Evolutionary conservation across 106 monocot genomes (phyloP), one percentile per base, ranked within the genome.

Genomic region (Posidonia australis): DNA sequence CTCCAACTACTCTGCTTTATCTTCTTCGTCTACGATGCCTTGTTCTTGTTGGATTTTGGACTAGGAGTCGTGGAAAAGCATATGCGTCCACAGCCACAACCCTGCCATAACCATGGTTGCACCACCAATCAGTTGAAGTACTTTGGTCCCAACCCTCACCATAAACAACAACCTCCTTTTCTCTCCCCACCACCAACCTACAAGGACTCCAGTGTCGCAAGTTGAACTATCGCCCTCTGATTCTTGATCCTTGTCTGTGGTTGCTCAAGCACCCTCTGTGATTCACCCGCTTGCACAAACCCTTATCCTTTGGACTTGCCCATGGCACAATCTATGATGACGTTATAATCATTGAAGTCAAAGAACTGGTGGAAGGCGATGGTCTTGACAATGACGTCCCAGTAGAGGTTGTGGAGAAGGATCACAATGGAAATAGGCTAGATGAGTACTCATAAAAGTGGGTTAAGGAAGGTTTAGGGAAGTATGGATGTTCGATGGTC

Each of bases 171-270:
- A 20, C 32, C 42, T 0, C 22, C 44, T 43, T 5, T 48, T 21
- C 13, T 25, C 44, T 46, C 54, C 59, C 2, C 36, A 36, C 36
- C 36, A 2, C 51, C 22, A 9, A 3, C 13, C 29, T 16, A 9
- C 22, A 48, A 25, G 26, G 55, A 21, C 0, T 72, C 36, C 36
- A 36, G 7, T 4, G 72, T 6, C 22, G 80, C 76, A 10, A 80
- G 76, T 75, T 83, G 83, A 44, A 66, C 63, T 23, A 31, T n/a
- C 13, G 72, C 59, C 57, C 61, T 65, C 21, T 63, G 54, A 22
- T 55, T 64, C 10, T 53, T 63, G 13, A 72, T 72, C 54, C 44
- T 72, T 63, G 63, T 72, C 52, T 72, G 72, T n/a, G 72, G 64
- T 53, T 72, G 43, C 62, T 27, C 13, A 16, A 72, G 72, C 16